phyloP scores from a whole-genome alignment of 2,329 filamentous ascomycete species.

The Penicillium aurantiogriseum region DNA sequence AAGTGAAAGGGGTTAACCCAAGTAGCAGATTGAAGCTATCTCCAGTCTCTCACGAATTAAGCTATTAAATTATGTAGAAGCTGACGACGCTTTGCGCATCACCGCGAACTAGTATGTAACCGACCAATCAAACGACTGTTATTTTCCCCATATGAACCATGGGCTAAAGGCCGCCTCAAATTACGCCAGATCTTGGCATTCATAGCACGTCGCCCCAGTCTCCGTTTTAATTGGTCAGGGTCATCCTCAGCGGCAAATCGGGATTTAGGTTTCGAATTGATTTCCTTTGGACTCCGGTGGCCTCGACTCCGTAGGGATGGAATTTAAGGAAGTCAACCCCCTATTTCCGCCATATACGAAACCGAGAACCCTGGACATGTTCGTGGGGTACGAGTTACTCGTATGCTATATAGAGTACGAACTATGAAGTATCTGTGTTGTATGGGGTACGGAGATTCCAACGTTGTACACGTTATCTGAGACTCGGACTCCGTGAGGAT shows the following conservation, averaged over 20 bases:
- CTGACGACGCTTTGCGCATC: slow-evolving; percentile 5
- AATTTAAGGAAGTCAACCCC: neutral
- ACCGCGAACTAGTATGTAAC: neutral
- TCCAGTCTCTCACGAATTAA: neutral
- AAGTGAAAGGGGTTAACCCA: neutral
- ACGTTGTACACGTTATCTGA: neutral
- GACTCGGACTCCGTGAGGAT: neutral
- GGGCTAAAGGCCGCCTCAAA: slow-evolving; percentile 4
- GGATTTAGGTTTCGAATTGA: neutral
- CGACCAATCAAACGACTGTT: neutral
- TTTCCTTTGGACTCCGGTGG: neutral
- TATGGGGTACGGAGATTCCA: neutral
- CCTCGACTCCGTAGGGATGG: neutral
- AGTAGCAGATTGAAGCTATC: slow-evolving; percentile 5
- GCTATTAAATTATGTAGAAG: neutral
- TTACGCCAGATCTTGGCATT: slow-evolving; percentile 5
- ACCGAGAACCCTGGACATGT: neutral
- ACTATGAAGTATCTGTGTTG: neutral
- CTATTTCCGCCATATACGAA: slow-evolving; percentile 5
- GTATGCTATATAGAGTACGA: neutral
- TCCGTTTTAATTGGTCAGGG: neutral
- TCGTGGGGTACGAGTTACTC: neutral
- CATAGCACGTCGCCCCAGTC: neutral
- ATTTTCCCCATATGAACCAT: neutral
- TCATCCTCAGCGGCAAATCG: neutral